Conservation (phyloP, 768 basidiomycete genomes). For the Mycena galericulata region DNA sequence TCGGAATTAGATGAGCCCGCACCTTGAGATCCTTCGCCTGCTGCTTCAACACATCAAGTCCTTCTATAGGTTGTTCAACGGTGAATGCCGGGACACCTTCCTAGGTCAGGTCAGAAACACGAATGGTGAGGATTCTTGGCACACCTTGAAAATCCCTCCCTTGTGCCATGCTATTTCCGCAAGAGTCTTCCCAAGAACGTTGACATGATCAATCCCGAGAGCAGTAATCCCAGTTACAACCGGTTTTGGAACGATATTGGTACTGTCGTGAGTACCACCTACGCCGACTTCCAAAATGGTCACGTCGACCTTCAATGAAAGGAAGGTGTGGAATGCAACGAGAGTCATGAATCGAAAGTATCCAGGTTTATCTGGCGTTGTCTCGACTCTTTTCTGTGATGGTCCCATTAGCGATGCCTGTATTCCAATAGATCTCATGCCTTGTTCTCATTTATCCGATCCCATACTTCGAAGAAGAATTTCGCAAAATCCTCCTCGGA, state of each 20-base stretch:
- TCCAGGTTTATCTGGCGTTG: constrained; percentile 80
- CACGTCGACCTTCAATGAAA: constrained; percentile 85
- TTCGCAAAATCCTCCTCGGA: constrained; percentile 89
- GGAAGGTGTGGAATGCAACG: constrained; percentile 91
- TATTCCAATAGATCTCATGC: constrained; percentile 51
- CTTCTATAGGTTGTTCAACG: constrained; percentile 80
- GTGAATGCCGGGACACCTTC: constrained; percentile 88
- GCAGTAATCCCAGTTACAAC: constrained; percentile 91
- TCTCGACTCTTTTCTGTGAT: constrained; percentile 58
- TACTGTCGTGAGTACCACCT: constrained; percentile 94
- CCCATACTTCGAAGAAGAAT: constrained; percentile 98
- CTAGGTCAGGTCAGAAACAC: constrained; percentile 48
- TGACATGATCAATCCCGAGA: constrained; percentile 92
- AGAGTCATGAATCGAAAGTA: constrained; percentile 97
- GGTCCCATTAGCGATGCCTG: neutral
- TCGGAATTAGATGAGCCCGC: neutral
- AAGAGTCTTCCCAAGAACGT: constrained; percentile 88
- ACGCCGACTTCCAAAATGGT: constrained; percentile 97
- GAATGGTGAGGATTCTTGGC: constrained; percentile 18
- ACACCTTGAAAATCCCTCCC: constrained; percentile 94
- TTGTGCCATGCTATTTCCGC: constrained; percentile 95
- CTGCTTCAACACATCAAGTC: constrained; percentile 72
- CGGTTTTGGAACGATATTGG: constrained; percentile 93
- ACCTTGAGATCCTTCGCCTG: constrained; percentile 79
- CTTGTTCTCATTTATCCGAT: constrained; percentile 74